A percentile compares a stretch with the other conserved stretches of the same genome.
These are phyloP conservation scores for Botryotinia globosa DNA, from an alignment of 2,329 filamentous ascomycete genomes.

Conservation along the genomic window DNA sequence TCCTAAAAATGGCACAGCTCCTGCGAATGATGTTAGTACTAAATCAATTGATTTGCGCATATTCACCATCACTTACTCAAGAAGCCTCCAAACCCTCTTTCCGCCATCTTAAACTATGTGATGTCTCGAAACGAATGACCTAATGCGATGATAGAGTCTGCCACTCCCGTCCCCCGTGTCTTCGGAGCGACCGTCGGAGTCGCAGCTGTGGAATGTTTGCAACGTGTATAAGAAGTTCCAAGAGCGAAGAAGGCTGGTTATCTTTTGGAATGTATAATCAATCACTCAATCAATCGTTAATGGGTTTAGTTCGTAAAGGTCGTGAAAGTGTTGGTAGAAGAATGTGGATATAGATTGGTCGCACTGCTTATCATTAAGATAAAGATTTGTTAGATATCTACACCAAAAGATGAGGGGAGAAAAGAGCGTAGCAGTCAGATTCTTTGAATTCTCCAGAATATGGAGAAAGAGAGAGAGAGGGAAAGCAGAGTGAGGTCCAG, in stretches of 20 bases:
- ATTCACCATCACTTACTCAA: constrained; percentile 34
- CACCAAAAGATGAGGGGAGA: background rate
- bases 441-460: constrained; percentile 4
- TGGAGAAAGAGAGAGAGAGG: background rate
- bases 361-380: constrained; percentile 18
- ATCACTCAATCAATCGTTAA: background rate
- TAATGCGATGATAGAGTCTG: constrained; percentile 25
- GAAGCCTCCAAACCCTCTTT: constrained; percentile 34
- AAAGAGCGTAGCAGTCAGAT: constrained; percentile 13
- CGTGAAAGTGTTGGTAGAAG: constrained; percentile 4
- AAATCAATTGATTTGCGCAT: background rate
- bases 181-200: constrained; percentile 37
- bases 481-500: constrained; percentile 7
- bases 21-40: constrained; percentile 40
- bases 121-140: constrained; percentile 17
- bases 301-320: background rate
- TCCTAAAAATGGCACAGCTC: constrained; percentile 66
- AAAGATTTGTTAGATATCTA: constrained; percentile 19
- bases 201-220: constrained; percentile 36
- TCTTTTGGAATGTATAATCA: constrained; percentile 3
- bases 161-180: constrained; percentile 38
- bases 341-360: constrained; percentile 17
- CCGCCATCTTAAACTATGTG: constrained; percentile 24
- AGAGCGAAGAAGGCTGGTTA: constrained; percentile 26
- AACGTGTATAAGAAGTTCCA: constrained; percentile 24